Base-by-base conservation (phyloP, 495 filamentous ascomycete species). In the Aspergillus diversus region DNA sequence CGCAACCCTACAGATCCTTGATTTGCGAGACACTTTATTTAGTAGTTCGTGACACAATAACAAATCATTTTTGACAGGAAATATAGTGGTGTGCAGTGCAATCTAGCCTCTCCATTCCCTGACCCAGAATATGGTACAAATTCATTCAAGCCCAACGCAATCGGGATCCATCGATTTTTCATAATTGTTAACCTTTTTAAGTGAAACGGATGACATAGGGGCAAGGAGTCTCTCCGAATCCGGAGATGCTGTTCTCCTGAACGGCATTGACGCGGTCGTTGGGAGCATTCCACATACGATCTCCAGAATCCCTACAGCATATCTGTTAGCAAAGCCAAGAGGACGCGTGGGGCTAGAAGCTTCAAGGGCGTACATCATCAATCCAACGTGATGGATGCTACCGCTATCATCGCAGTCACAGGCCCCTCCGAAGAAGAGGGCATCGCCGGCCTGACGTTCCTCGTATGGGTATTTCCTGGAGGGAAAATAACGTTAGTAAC, bases 201-300 rank as follows among this genome's bases (percentile, higher is more conserved):
- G 62, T 50, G 32, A 68, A 65, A 6, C 66, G 63, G 54, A 68
- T 60, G 3, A 63, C 66, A 49, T 65, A 68, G 33, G 62, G 66
- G 33, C 62, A 67, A 32, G 65, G 61, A 12, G 57, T 57, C 12
- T 68, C 66, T 3, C 66, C 60, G 17, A 65, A 68, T 5, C 46
- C 51, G 7, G 31, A 27, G 21, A 68, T 68, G 47, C 63, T 63
- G 31, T 68, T 68, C 48, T 68, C 63, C 43, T 68, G 66, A 8
- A 68, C 66, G 42, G 55, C 34, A 39, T 68, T 68, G 34, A 65
- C 66, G 8, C 42, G 33, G 43, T 68, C 66, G 46, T 65, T 68
- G 34, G 66, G 66, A 51, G 66, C 66, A 65, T 68, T 68, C 66
- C 62, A 68, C 66, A 68, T 68, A 15, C 66, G 62, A 61, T 68